phyloP scores from a whole-genome alignment of 192 early-diverging fungal genomes.

The Powellomyces hirtus region DNA sequence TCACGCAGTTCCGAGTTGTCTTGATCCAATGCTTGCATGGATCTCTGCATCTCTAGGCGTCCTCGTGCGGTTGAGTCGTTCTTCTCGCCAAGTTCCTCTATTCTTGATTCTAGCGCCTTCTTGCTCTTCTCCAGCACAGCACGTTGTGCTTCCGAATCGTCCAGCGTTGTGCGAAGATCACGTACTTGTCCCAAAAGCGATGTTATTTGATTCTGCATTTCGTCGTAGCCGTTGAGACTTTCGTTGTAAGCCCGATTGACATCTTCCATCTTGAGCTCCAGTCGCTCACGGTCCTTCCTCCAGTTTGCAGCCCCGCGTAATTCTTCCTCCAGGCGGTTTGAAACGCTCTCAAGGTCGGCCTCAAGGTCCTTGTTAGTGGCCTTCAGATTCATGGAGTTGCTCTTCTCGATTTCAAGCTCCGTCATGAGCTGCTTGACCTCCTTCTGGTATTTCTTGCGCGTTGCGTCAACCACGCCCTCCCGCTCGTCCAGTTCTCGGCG shows the following conservation, averaged over 20 bases:
- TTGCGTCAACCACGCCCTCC: slow-evolving; percentile 66
- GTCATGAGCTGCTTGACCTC: slow-evolving; percentile 76
- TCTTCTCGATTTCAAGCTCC: slow-evolving; percentile 76
- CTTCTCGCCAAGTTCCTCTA: slow-evolving; percentile 73
- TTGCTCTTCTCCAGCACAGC: slow-evolving; percentile 67
- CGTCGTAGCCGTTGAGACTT: slow-evolving; percentile 55
- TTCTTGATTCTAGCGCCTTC: slow-evolving; percentile 66
- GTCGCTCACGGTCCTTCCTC: slow-evolving; percentile 78
- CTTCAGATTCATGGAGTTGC: slow-evolving; percentile 56
- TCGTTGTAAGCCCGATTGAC: slow-evolving; percentile 66
- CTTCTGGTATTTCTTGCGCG: slow-evolving; percentile 79
- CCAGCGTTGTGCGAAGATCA: slow-evolving; percentile 54
- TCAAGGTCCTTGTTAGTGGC: slow-evolving; percentile 71
- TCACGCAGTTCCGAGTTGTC: slow-evolving; percentile 72
- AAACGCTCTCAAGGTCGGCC: slow-evolving; percentile 58
- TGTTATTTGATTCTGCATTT: slow-evolving; percentile 60
- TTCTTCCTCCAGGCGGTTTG: slow-evolving; percentile 67
- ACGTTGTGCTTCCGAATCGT: slow-evolving; percentile 69
- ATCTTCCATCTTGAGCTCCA: slow-evolving; percentile 71
- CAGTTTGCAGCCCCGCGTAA: slow-evolving; percentile 62
- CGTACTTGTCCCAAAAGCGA: slow-evolving; percentile 52
- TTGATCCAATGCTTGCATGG: slow-evolving; percentile 66
- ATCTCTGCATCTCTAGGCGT: slow-evolving; percentile 68
- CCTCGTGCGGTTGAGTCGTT: slow-evolving; percentile 66
- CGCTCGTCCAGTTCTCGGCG: slow-evolving; percentile 74